phyloP scores from a whole-genome alignment of 2,329 filamentous ascomycete genomes.

The Emericellopsis cladophorae region DNA sequence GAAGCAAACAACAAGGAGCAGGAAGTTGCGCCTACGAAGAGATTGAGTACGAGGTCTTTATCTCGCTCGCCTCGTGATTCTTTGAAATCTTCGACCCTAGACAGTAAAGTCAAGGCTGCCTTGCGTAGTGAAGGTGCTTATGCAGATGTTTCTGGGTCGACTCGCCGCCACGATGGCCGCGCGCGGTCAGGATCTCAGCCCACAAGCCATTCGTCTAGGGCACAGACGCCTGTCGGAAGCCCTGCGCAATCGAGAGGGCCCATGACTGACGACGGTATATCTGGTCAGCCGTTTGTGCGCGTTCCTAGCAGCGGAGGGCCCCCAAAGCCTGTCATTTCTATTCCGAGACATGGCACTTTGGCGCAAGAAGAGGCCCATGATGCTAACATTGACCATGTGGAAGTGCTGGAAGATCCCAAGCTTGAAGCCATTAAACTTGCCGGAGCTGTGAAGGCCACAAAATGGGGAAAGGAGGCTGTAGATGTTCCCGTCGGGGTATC shows the following conservation, averaged over 20 bases:
- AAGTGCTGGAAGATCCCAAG: slow-evolving; percentile 3
- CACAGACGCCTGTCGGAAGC: slow-evolving; percentile 10
- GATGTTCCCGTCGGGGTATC: slow-evolving; percentile 80
- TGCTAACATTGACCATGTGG: slow-evolving; percentile 1
- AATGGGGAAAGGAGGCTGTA: slow-evolving; percentile 14
- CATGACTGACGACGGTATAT: slow-evolving; percentile 34
- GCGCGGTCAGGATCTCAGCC: slow-evolving; percentile 9
- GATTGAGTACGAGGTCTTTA: background rate
- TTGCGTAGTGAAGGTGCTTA: background rate
- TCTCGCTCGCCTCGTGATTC: background rate
- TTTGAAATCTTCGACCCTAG: no score
- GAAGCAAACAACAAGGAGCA: background rate
- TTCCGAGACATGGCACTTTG: no score
- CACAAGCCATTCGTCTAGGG: slow-evolving; percentile 8
- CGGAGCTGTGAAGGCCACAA: slow-evolving; percentile 2
- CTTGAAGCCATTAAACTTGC: slow-evolving; percentile 3
- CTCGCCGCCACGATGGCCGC: background rate
- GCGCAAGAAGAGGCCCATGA: background rate
- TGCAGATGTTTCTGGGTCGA: background rate
- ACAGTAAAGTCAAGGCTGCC: background rate
- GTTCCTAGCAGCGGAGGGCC: slow-evolving; percentile 2
- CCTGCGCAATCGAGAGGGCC: slow-evolving; percentile 9
- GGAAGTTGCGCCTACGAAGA: background rate
- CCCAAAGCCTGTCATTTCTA: background rate
- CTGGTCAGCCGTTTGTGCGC: slow-evolving; percentile 39